Evolutionary conservation across 768 basidiomycete species (phyloP).

Genomic region (Cystofilobasidium bisporidii): DNA sequence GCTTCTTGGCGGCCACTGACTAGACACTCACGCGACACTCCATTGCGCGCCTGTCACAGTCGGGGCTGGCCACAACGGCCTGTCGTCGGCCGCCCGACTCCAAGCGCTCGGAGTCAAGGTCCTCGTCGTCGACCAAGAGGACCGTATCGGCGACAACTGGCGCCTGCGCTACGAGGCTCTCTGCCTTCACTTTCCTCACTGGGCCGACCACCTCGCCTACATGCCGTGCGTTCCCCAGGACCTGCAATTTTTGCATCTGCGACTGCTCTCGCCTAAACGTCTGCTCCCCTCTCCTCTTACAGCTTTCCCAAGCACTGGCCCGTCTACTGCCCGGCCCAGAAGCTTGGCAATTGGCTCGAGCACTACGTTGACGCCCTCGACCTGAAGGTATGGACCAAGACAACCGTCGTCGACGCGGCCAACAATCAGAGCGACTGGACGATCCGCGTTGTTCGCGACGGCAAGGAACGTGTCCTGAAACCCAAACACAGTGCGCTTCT

Average conservation of each 20-base stretch:
- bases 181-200: conserved; percentile 39
- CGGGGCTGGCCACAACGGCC: no score
- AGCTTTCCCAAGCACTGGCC: conserved; percentile 40
- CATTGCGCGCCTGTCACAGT: conserved; percentile 32
- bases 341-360: conserved; percentile 46
- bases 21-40: conserved; percentile 14
- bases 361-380: conserved; percentile 44
- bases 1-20: no score
- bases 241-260: no score
- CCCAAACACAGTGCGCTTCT: no score
- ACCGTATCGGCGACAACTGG: conserved; percentile 36
- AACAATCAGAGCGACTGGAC: conserved; percentile 39
- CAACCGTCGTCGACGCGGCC: conserved; percentile 37
- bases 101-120: conserved; percentile 43
- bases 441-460: conserved; percentile 42
- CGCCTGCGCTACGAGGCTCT: conserved; percentile 42
- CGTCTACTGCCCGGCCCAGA: no score
- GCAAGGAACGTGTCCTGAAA: not conserved
- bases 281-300: no score
- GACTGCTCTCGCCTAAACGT: no score
- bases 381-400: conserved; percentile 45
- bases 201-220: conserved; percentile 17
- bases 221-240: no score
- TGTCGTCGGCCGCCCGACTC: conserved; percentile 45
- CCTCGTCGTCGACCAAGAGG: conserved; percentile 41